phyloP scores from a whole-genome alignment of 192 early-diverging fungal genomes.

The Cladochytrium replicatum region DNA sequence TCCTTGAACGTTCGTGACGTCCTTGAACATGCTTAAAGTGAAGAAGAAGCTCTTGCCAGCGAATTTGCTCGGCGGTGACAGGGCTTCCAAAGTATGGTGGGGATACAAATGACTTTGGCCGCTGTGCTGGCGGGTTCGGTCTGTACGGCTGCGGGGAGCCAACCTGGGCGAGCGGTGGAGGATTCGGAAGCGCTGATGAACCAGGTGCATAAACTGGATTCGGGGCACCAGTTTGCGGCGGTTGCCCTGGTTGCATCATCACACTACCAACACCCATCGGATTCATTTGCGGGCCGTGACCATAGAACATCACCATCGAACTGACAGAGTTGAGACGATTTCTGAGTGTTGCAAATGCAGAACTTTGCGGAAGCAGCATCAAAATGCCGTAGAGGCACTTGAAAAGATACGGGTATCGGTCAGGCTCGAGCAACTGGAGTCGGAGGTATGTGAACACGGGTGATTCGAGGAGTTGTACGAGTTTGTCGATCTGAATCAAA shows the following conservation, averaged over 20 bases:
- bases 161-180: background rate
- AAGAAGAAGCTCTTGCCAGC: constrained; percentile 57
- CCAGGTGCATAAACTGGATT: background rate
- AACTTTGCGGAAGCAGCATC: constrained; percentile 95
- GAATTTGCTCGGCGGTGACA: constrained; percentile 4
- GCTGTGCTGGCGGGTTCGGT: background rate
- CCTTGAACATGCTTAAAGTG: constrained; percentile 67
- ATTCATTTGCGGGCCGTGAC: background rate
- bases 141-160: background rate
- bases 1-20: constrained; percentile 62
- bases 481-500: constrained; percentile 93
- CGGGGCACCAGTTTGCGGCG: background rate
- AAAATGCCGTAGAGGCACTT: constrained; percentile 91
- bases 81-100: constrained; percentile 3
- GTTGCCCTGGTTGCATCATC: background rate
- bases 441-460: constrained; percentile 95
- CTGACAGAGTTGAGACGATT: constrained; percentile 87
- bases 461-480: constrained; percentile 93
- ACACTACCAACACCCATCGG: background rate
- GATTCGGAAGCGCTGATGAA: background rate
- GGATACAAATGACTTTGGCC: background rate
- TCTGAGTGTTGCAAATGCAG: constrained; percentile 87
- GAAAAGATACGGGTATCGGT: constrained; percentile 76
- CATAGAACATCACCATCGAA: constrained; percentile 29
- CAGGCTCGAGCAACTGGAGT: constrained; percentile 87